Evolutionary conservation across 2,329 filamentous ascomycete genomes (phyloP), one percentile per base, ranked within the genome.

Genomic region (Colletotrichum sp.): DNA sequence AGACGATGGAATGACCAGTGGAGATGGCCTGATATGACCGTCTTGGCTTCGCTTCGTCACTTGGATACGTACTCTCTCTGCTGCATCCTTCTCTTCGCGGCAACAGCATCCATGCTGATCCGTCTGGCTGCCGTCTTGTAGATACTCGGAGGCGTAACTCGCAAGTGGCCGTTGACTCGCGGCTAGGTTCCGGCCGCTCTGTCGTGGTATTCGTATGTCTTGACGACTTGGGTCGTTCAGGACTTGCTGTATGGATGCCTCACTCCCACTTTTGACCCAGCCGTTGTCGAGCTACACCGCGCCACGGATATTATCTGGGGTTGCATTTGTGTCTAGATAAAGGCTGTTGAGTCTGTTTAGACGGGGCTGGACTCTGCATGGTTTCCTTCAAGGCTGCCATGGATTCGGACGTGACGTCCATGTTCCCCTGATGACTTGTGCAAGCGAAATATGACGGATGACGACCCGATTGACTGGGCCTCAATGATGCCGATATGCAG

Each of bases 381-480:
- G 18, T 21, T 62, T 32, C 28, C 28, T n/a, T 39, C 32, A 36
- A 32, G 15, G 18, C n/a, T 6, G 26, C 26, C 44, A 59, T 15
- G 49, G 44, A 32, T 64, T 55, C 39, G 28, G 16, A 65, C 64
- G 59, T 44, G 57, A 34, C 65, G 36, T 28, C 49, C n/a, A 55
- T 26, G 32, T 62, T 52, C 39, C 69, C 63, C 44, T 52, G 71
- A 59, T 49, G 44, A 21, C 64, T 60, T 44, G 30, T 16, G 36
- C 68, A 63, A 30, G 12, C 21, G 13, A 73, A 64, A 73, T 74
- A 28, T 76, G 70, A 76, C 49, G 57, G 60, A 69, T 76, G 70
- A 76, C 70, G 74, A 76, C 74, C 74, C 59, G 70, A 76, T 69
- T 59, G 74, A 59, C 59, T 55, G 70, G 74, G 49, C 71, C 49